Conservation (phyloP, 2,329 filamentous ascomycete genomes). For the Monosporascus sp. region DNA sequence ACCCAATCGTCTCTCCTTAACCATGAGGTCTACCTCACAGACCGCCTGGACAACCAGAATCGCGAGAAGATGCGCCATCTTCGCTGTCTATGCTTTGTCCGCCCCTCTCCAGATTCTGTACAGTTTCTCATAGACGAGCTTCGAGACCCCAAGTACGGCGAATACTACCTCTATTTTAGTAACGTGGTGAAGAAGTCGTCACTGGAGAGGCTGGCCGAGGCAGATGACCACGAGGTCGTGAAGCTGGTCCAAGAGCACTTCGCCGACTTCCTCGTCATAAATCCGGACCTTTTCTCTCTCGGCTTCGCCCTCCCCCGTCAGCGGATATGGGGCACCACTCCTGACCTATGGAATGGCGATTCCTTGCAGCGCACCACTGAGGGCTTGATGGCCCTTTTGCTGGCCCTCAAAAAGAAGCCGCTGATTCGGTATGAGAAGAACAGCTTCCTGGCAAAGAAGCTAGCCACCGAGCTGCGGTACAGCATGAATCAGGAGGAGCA, state of each 20-base stretch:
- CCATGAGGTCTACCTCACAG: conserved; percentile 96
- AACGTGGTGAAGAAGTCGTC: conserved; percentile 97
- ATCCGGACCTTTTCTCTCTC: conserved; percentile 85
- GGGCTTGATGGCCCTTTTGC: conserved; percentile 74
- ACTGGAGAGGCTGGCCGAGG: conserved; percentile 87
- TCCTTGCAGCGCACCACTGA: conserved; percentile 82
- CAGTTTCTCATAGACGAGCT: conserved; percentile 93
- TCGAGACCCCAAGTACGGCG: conserved; percentile 91
- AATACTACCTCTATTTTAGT: conserved; percentile 96
- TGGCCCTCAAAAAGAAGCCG: conserved; percentile 94
- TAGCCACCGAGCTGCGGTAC: conserved; percentile 89
- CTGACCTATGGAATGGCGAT: conserved; percentile 89
- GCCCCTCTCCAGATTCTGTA: conserved; percentile 87
- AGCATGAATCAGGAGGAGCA: conserved; percentile 93
- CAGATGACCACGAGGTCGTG: conserved; percentile 95
- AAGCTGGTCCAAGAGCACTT: conserved; percentile 93
- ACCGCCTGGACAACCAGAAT: conserved; percentile 82
- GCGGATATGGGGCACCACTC: conserved; percentile 72
- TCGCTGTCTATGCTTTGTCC: conserved; percentile 85
- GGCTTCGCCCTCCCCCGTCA: conserved; percentile 67
- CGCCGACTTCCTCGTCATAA: conserved; percentile 91
- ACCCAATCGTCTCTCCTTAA: conserved; percentile 93
- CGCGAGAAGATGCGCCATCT: conserved; percentile 98
- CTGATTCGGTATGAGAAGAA: conserved; percentile 90
- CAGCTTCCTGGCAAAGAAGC: conserved; percentile 83